Evolutionary conservation across 108 stramenopile species (phyloP).

Genomic region (Nannochloropsis oceanica): DNA sequence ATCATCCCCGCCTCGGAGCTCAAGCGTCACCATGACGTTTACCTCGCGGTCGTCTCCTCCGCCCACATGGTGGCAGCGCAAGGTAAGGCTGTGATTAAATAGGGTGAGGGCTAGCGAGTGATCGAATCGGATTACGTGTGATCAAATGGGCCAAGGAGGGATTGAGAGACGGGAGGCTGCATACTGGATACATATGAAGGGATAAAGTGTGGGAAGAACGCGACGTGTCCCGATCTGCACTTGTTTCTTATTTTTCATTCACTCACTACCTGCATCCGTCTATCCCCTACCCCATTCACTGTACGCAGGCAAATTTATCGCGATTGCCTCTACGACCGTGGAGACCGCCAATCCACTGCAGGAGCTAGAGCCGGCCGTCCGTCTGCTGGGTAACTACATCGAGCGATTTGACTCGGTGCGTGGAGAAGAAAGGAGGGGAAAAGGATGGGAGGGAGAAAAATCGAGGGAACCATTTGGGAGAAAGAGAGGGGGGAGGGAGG

Average conservation of each 20-base stretch:
- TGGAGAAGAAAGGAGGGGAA: neutral
- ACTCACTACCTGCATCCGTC: constrained; percentile 9
- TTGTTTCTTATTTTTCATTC: constrained; percentile 2
- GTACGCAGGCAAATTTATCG: constrained; percentile 70
- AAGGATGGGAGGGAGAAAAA: neutral
- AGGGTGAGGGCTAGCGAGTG: too few relatives aligned
- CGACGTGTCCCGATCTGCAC: too few relatives aligned
- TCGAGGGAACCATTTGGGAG: neutral
- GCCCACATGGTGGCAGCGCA: constrained; percentile 56
- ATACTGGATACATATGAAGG: too few relatives aligned
- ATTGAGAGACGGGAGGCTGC: too few relatives aligned
- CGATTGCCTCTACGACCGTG: constrained; percentile 87
- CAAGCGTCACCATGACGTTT: constrained; percentile 75
- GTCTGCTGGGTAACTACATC: constrained; percentile 74
- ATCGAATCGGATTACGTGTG: neutral
- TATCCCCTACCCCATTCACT: neutral
- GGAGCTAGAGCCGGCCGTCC: constrained; percentile 80
- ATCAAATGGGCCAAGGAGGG: neutral
- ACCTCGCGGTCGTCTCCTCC: constrained; percentile 70
- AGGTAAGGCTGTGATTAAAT: neutral
- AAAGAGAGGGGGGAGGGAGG: neutral
- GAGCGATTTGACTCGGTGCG: constrained; percentile 36
- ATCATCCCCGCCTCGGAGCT: constrained; percentile 95
- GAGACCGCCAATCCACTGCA: constrained; percentile 77
- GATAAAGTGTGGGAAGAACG: too few relatives aligned